These are phyloP conservation scores for Amanita jacksonii DNA, from an alignment of 768 basidiomycete species.

Conservation along the genomic window DNA sequence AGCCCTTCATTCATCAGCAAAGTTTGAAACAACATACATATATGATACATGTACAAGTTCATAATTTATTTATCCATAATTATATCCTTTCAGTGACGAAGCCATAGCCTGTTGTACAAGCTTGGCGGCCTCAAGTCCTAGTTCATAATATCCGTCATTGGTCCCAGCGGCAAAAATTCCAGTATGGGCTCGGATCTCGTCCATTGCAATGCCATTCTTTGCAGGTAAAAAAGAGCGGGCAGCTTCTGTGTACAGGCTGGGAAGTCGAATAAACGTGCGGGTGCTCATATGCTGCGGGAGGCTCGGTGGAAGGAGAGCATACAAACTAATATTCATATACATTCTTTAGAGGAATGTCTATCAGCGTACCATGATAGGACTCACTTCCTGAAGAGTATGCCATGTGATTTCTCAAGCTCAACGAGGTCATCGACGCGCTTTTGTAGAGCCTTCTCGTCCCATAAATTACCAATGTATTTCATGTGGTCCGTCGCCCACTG, in stretches of 20 bases:
- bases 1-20: too few species aligned
- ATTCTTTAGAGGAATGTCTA: background rate
- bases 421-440: slow-evolving; percentile 54
- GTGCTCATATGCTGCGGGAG: slow-evolving; percentile 44
- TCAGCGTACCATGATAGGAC: slow-evolving; percentile 18
- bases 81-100: background rate
- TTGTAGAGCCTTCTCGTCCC: slow-evolving; percentile 63
- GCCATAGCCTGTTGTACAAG: slow-evolving; percentile 40
- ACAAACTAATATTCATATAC: slow-evolving; percentile 44
- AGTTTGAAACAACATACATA: too few species aligned
- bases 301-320: slow-evolving; percentile 64
- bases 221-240: slow-evolving; percentile 51
- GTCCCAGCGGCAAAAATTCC: slow-evolving; percentile 76
- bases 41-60: too few species aligned
- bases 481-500: slow-evolving; percentile 80
- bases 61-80: background rate
- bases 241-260: slow-evolving; percentile 39
- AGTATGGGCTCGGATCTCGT: slow-evolving; percentile 81
- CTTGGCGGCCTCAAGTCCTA: slow-evolving; percentile 61
- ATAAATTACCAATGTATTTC: slow-evolving; percentile 79
- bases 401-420: slow-evolving; percentile 46
- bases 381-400: slow-evolving; percentile 67
- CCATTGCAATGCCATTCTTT: slow-evolving; percentile 54
- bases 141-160: slow-evolving; percentile 86
- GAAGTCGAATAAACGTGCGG: slow-evolving; percentile 76